Evolutionary conservation across 768 basidiomycete species (phyloP).

Genomic region (Gymnopilus dilepis): DNA sequence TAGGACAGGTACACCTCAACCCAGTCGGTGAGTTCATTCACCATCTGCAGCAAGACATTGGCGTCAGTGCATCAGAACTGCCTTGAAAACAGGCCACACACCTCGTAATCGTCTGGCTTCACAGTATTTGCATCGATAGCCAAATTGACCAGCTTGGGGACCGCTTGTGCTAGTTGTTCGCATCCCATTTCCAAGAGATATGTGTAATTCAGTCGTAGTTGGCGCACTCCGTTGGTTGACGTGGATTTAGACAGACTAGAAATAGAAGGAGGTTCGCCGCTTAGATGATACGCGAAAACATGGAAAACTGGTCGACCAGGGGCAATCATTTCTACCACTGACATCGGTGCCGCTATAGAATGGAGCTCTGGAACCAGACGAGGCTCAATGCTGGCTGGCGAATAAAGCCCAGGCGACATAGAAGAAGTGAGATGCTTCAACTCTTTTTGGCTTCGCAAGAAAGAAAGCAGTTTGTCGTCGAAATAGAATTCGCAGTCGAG

Average conservation of each 20-base stretch:
- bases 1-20: constrained; percentile 29
- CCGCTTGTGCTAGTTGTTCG: constrained; percentile 20
- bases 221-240: constrained; percentile 23
- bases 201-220: constrained; percentile 24
- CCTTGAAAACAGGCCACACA: background rate
- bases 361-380: constrained; percentile 22
- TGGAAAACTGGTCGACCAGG: constrained; percentile 27
- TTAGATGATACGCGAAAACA: constrained; percentile 18
- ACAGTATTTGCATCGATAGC: constrained; percentile 26
- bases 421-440: constrained; percentile 20
- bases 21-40: constrained; percentile 28
- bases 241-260: constrained; percentile 25
- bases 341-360: constrained; percentile 25
- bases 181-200: constrained; percentile 21
- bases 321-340: constrained; percentile 25
- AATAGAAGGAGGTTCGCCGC: constrained; percentile 14
- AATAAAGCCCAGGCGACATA: background rate
- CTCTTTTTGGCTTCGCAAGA: constrained; percentile 23
- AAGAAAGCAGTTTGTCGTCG: constrained; percentile 20
- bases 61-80: background rate
- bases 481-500: constrained; percentile 26
- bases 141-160: constrained; percentile 21
- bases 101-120: constrained; percentile 28
- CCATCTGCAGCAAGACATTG: constrained; percentile 14
- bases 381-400: constrained; percentile 7